A percentile compares a stretch with the other conserved stretches of the same genome.
These are phyloP conservation scores for Cyclotella sp. DNA, from an alignment of 108 stramenopile genomes.

Conservation along the genomic window DNA sequence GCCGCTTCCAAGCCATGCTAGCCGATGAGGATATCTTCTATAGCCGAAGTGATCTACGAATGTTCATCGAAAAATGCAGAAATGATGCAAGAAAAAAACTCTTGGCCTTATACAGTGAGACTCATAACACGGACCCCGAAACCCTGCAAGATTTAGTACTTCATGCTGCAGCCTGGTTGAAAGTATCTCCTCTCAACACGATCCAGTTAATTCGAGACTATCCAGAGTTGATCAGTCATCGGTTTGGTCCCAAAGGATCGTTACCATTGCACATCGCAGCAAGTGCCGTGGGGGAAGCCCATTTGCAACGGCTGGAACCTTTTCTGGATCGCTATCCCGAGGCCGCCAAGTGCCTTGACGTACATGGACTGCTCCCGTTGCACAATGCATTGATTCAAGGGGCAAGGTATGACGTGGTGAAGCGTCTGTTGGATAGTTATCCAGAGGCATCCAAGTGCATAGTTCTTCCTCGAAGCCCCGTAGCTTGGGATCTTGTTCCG, in stretches of 20 bases:
- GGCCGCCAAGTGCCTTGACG: slow-evolving; percentile 17
- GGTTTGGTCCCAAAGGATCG: slow-evolving; percentile 18
- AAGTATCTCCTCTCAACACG: slow-evolving; percentile 26
- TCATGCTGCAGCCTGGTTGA: slow-evolving; percentile 30
- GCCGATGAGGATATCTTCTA: slow-evolving; percentile 30
- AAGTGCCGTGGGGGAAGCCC: slow-evolving; percentile 16
- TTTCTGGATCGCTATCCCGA: slow-evolving; percentile 13
- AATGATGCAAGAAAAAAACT: slow-evolving; percentile 22
- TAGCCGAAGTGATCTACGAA: slow-evolving; percentile 27
- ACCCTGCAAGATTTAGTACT: slow-evolving; percentile 22
- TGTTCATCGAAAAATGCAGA: slow-evolving; percentile 26
- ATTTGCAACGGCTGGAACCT: slow-evolving; percentile 9
- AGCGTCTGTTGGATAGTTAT: slow-evolving; percentile 13
- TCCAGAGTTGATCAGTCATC: slow-evolving; percentile 22
- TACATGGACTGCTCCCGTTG: slow-evolving; percentile 28
- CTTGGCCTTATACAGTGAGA: slow-evolving; percentile 17
- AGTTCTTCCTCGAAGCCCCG: slow-evolving; percentile 11
- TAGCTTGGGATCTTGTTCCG: background rate
- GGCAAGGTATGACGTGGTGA: slow-evolving; percentile 24
- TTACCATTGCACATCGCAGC: slow-evolving; percentile 22
- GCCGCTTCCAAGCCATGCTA: slow-evolving; percentile 21
- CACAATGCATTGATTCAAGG: slow-evolving; percentile 28
- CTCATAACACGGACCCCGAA: background rate
- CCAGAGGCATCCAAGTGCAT: slow-evolving; percentile 11
- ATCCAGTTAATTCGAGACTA: slow-evolving; percentile 28